Evolutionary conservation across 805 yeast species (phyloP).

Genomic region (Pichia thaimueangensis): DNA sequence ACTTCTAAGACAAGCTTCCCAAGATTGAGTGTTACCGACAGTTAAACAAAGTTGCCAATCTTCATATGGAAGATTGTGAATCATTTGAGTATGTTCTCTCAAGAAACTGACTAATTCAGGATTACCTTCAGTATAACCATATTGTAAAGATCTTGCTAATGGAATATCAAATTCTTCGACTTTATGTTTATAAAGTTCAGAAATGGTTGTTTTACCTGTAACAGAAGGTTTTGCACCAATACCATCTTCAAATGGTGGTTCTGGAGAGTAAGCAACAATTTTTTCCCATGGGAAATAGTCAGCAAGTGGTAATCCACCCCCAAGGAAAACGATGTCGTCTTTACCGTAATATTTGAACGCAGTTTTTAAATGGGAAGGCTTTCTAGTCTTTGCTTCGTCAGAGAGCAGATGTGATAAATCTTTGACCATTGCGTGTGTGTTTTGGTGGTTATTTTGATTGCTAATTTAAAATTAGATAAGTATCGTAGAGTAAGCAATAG

Average conservation of each 20-base stretch:
- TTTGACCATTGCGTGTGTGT: slow-evolving; percentile 31
- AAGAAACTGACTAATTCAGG: slow-evolving; percentile 61
- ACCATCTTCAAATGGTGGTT: slow-evolving; percentile 74
- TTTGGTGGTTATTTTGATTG: neutral
- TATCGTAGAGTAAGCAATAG: too few species aligned
- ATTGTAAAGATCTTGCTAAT: slow-evolving; percentile 81
- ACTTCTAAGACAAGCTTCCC: slow-evolving; percentile 77
- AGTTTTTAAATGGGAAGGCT: slow-evolving; percentile 72
- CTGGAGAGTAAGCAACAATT: slow-evolving; percentile 62
- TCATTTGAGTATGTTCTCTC: slow-evolving; percentile 62
- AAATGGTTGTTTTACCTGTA: slow-evolving; percentile 32
- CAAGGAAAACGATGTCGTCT: slow-evolving; percentile 80
- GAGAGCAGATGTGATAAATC: slow-evolving; percentile 74
- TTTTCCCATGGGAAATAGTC: slow-evolving; percentile 91
- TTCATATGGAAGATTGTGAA: slow-evolving; percentile 46
- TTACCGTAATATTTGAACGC: slow-evolving; percentile 71
- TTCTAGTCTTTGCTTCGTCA: slow-evolving; percentile 69
- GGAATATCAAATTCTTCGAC: slow-evolving; percentile 56
- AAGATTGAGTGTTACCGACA: slow-evolving; percentile 86
- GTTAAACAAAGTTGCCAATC: slow-evolving; percentile 73
- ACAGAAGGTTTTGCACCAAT: slow-evolving; percentile 55
- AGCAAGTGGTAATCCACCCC: slow-evolving; percentile 92
- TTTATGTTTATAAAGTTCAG: slow-evolving; percentile 35
- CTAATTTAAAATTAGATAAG: neutral
- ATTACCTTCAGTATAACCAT: slow-evolving; percentile 82